Percentiles rank a stretch among this genome's conserved stretches.
These are phyloP conservation scores for Rhodotorula paludigena DNA, from an alignment of 768 basidiomycete species.

Conservation along the genomic window DNA sequence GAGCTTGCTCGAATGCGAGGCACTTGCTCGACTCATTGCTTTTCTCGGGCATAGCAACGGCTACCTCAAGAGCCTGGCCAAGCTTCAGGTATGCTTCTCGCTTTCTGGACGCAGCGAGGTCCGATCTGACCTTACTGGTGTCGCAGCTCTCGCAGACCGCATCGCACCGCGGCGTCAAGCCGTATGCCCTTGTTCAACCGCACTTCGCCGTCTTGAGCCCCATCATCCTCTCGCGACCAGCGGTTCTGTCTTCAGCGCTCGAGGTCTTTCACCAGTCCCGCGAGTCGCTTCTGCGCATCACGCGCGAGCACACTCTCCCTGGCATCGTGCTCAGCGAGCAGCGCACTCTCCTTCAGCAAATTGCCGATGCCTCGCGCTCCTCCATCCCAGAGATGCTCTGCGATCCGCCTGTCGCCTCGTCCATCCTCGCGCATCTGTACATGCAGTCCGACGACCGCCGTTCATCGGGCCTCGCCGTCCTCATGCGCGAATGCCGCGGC, in stretches of 20 bases:
- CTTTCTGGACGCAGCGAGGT: not conserved
- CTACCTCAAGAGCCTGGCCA: constrained; percentile 64
- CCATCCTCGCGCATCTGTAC: constrained; percentile 64
- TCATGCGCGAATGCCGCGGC: constrained; percentile 2
- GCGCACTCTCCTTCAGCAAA: constrained; percentile 56
- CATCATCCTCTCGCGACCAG: constrained; percentile 60
- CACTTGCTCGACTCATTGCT: constrained; percentile 48
- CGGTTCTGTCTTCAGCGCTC: constrained; percentile 61
- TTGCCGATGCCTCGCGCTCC: constrained; percentile 56
- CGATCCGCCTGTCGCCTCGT: constrained; percentile 51
- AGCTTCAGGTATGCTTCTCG: constrained; percentile 51
- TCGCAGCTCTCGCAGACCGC: constrained; percentile 28
- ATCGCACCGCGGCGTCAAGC: constrained; percentile 51
- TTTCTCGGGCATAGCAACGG: constrained; percentile 66
- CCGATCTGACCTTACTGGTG: too few relatives aligned
- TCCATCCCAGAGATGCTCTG: constrained; percentile 54
- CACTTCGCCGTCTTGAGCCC: constrained; percentile 65
- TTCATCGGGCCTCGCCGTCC: constrained; percentile 5
- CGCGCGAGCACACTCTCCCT: constrained; percentile 64
- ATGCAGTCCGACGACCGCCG: constrained; percentile 44
- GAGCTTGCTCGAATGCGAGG: constrained; percentile 28
- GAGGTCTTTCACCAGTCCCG: constrained; percentile 61
- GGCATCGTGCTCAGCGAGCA: constrained; percentile 63
- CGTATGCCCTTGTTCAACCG: constrained; percentile 65
- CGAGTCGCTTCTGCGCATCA: constrained; percentile 59